Evolutionary conservation across 2,329 filamentous ascomycete species (phyloP), one percentile per base, ranked within the genome.

Genomic region (Onygenales sp.): DNA sequence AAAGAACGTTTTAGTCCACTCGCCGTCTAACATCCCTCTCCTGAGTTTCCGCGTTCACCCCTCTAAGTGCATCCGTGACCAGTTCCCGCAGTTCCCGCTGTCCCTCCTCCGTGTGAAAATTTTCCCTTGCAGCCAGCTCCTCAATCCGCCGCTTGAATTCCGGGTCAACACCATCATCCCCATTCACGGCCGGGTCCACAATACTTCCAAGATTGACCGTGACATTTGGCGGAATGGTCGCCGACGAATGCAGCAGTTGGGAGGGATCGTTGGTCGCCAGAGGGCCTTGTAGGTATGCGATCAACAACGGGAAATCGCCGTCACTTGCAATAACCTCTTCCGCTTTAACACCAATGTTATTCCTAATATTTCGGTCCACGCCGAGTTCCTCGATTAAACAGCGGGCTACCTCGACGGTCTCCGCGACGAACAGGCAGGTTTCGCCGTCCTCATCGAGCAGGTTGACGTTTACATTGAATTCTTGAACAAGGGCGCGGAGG

Each of bases 381-480:
- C 84, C 82, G 2, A 97, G 76, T 68, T 95, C 89, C 63, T 94
- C 88, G 2, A 97, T 81, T 6, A 98, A 76, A 51, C 85, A 80
- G 61, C 81, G 82, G 17, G 92, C 92, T 43, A 89, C 85, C 3
- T 87, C 84, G 48, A 86, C 76, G 0, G 83, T 88, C 70, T 98
- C 93, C 32, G 85, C 83, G n/a, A 90, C 88, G 65, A 95, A 98
- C 4, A 98, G 76, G n/a, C 92, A 87, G 1, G 92, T 96, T 72
- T 98, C 93, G 53, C 84, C 82, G 67, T 98, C 93, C 68, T 95
- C 88, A 66, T 98, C 93, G 59, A 80, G 81, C 51, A 96, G 75
- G 66, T 96, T 85, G 47, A 90, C 81, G 56, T 91, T 76, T 27
- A 92, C 91, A 10, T 83, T 72, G 70, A 91, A 88, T 36, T 92